These are phyloP conservation scores for Dryas octopetala DNA, from an alignment of 306 rosid genomes.

Conservation along the genomic window DNA sequence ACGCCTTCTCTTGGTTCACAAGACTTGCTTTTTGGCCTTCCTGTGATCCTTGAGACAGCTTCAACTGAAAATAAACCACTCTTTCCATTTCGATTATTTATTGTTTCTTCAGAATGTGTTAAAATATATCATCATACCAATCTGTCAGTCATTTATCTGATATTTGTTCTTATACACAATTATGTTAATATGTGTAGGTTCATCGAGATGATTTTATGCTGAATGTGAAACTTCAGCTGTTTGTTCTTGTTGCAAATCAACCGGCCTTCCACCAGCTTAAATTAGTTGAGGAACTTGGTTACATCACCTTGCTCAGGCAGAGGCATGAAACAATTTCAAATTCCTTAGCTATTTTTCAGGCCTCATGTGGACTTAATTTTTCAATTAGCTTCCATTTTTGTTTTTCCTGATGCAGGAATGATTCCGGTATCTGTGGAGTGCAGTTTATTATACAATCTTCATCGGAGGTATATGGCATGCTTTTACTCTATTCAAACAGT, in stretches of 20 bases:
- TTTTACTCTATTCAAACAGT: neutral
- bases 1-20: neutral
- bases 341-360: constrained; percentile 5
- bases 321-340: constrained; percentile 46
- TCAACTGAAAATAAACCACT: too few species aligned
- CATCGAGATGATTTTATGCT: constrained; percentile 75
- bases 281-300: constrained; percentile 94
- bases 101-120: too few species aligned
- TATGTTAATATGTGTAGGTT: constrained; percentile 49
- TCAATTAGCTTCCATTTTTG: neutral
- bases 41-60: neutral
- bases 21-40: neutral
- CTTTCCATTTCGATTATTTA: too few species aligned
- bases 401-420: constrained; percentile 51
- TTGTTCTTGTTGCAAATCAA: constrained; percentile 77
- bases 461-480: constrained; percentile 55
- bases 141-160: neutral
- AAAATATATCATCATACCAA: neutral
- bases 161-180: constrained; percentile 12
- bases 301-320: constrained; percentile 50
- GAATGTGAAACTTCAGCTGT: constrained; percentile 94
- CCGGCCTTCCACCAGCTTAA: constrained; percentile 98
- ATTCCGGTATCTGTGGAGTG: constrained; percentile 73
- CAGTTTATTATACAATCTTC: constrained; percentile 88
- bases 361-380: constrained; percentile 20